phyloP scores from a whole-genome alignment of 1,284 basidiomycete species.

The Testicularia cyperi region DNA sequence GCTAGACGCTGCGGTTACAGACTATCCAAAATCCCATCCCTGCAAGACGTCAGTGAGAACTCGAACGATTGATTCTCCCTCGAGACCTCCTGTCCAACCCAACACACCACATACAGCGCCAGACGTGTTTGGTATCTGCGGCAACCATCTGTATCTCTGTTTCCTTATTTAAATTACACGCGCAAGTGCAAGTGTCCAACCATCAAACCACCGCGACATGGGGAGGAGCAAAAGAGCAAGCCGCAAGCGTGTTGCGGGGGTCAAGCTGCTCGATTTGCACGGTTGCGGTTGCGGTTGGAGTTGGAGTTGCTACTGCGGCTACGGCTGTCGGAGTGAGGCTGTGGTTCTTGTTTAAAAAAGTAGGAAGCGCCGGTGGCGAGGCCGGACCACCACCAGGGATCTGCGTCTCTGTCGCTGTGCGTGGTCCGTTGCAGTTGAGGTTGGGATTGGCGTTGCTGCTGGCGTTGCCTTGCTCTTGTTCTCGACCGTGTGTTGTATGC shows the following conservation, averaged over 20 bases:
- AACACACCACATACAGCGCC: too few species aligned
- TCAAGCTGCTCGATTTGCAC: too few species aligned
- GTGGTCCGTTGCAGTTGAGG: background rate
- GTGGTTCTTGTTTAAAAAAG: constrained; percentile 18
- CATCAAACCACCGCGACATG: too few species aligned
- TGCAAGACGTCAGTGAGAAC: constrained; percentile 14
- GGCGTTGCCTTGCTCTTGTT: constrained; percentile 1
- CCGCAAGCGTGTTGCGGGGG: too few species aligned
- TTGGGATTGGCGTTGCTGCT: background rate
- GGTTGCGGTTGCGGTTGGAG: too few species aligned
- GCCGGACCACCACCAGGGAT: constrained; percentile 24
- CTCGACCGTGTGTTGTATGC: constrained; percentile 10
- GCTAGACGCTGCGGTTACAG: constrained; percentile 5
- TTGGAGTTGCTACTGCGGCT: constrained; percentile 4
- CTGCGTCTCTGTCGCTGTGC: too few species aligned
- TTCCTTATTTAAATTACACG: too few species aligned
- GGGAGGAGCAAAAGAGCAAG: too few species aligned
- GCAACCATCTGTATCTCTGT: too few species aligned
- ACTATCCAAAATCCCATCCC: constrained; percentile 6
- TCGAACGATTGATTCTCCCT: constrained; percentile 18
- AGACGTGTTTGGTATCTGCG: too few species aligned
- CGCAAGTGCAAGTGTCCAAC: too few species aligned
- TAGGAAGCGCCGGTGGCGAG: constrained; percentile 16
- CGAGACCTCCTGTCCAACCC: too few species aligned
- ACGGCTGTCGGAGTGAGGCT: background rate